phyloP scores from a whole-genome alignment of 352 stramenopile genomes.

The Phytopythium oedochilum region DNA sequence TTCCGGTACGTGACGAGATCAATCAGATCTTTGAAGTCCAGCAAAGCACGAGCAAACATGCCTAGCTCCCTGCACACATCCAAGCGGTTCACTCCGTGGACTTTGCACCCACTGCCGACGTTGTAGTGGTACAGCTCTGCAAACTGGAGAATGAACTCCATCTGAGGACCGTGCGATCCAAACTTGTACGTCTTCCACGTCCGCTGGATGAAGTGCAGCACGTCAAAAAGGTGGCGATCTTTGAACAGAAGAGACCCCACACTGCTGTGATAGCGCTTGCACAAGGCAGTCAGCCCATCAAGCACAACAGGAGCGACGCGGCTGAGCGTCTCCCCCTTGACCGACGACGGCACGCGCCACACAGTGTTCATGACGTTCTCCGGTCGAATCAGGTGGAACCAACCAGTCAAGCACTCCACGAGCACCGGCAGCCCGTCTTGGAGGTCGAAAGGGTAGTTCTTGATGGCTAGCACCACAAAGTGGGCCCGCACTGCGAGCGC shows the following conservation, averaged over 20 bases:
- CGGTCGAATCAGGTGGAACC: conserved; percentile 32
- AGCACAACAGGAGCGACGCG: conserved; percentile 34
- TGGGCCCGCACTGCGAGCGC: conserved; percentile 24
- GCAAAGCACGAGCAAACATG: conserved; percentile 28
- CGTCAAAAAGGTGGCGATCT: conserved; percentile 17
- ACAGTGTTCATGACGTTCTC: conserved; percentile 17
- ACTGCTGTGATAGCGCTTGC: conserved; percentile 32
- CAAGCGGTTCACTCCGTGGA: conserved; percentile 25
- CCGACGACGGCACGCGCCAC: background rate
- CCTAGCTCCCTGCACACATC: conserved; percentile 38
- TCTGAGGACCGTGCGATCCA: conserved; percentile 22
- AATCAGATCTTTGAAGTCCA: conserved; percentile 40
- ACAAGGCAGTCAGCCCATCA: conserved; percentile 49
- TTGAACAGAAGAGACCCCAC: conserved; percentile 37
- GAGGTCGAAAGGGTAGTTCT: conserved; percentile 60
- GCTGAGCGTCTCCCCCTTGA: conserved; percentile 1
- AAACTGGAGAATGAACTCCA: conserved; percentile 62
- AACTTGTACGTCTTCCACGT: conserved; percentile 45
- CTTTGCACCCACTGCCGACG: conserved; percentile 18
- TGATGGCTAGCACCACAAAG: conserved; percentile 41
- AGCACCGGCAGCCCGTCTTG: conserved; percentile 33
- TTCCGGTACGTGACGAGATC: conserved; percentile 35
- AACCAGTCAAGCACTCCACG: conserved; percentile 38
- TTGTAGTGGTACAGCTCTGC: conserved; percentile 52
- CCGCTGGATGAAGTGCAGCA: conserved; percentile 62